A percentile compares a stretch with the other conserved stretches of the same genome.
Evolutionary conservation across 2,329 filamentous ascomycete species (phyloP).

Genomic region (Nemania sp.): DNA sequence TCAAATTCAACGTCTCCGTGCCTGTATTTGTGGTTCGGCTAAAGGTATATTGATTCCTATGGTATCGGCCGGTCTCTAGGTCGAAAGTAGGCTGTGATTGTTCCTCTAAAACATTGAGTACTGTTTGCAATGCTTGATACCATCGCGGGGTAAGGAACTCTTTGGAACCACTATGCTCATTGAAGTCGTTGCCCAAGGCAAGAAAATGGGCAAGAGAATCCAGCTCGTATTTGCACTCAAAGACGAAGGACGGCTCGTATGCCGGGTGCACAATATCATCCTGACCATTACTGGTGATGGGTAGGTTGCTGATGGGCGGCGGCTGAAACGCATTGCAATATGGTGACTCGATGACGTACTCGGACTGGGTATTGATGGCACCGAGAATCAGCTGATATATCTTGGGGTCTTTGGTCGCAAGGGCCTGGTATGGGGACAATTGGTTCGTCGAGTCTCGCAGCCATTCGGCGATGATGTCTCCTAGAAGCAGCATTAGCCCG

Average conservation of each 20-base stretch:
- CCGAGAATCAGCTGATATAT: slow-evolving; percentile 87
- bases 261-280: slow-evolving; percentile 85
- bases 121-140: slow-evolving; percentile 79
- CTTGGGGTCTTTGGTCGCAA: slow-evolving; percentile 83
- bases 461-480: slow-evolving; percentile 92
- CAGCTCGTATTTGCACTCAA: slow-evolving; percentile 99
- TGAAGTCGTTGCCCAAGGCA: slow-evolving; percentile 85
- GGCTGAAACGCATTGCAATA: slow-evolving; percentile 99
- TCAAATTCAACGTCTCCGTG: slow-evolving; percentile 88
- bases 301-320: slow-evolving; percentile 82
- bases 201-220: slow-evolving; percentile 96
- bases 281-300: slow-evolving; percentile 80
- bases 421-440: slow-evolving; percentile 85
- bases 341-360: slow-evolving; percentile 92
- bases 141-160: slow-evolving; percentile 84
- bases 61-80: slow-evolving; percentile 70
- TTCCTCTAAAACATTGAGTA: slow-evolving; percentile 79
- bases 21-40: slow-evolving; percentile 81
- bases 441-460: slow-evolving; percentile 94
- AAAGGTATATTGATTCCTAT: slow-evolving; percentile 87
- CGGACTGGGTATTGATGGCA: slow-evolving; percentile 94
- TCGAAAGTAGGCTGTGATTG: slow-evolving; percentile 88
- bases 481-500: slow-evolving; percentile 29
- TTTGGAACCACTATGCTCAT: slow-evolving; percentile 80
- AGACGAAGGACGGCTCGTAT: slow-evolving; percentile 87